Base-by-base conservation (phyloP, 78 protist species). In the Bigelowiella natans region DNA sequence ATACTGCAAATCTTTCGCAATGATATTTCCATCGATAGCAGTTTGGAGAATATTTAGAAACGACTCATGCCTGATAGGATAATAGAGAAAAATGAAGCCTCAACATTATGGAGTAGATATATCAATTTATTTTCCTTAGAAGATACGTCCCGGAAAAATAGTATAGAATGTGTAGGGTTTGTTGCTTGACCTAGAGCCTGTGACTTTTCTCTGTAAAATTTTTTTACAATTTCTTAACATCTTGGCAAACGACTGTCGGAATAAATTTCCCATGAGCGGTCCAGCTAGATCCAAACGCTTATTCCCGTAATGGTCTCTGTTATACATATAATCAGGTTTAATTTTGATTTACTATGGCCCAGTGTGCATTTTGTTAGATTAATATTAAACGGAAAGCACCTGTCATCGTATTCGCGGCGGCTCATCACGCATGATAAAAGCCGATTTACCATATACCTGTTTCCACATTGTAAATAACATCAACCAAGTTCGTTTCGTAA, bases 251-350 rank as follows among this genome's bases (percentile, higher is more conserved):
- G 95, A 93, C 37, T 84, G 83, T 38, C 97, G 92, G 94, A 98
- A 98, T 28, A 98, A 94, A 0, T 39, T 31, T 29, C 94, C 93
- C 28, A 98, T 2, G 2, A 99, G 93, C 34, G 98, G 95, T 1
- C 99, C 99, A 0, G 99, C 97, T 39, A 98, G 88, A 39, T 94
- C 93, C 0, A 97, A 36, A 40, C 99, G 97, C 97, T 99, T 99
- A 95, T 98, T 98, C 38, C 97, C 99, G 91, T 93, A 98, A 94
- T 98, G 99, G 91, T 99, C 99, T 28, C 99, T 93, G 73, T 18
- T n/a, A 51, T 18, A 51, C 7, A 51, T 26, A 18, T 26, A 51
- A 7, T 51, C 73, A 51, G 73, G 73, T 26, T 26, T 51, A 18
- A 26, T 51, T 51, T 7, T 51, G 34, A 51, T n/a, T n/a, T n/a